Conservation (phyloP, 116 monocot species). For the Zostera marina region DNA sequence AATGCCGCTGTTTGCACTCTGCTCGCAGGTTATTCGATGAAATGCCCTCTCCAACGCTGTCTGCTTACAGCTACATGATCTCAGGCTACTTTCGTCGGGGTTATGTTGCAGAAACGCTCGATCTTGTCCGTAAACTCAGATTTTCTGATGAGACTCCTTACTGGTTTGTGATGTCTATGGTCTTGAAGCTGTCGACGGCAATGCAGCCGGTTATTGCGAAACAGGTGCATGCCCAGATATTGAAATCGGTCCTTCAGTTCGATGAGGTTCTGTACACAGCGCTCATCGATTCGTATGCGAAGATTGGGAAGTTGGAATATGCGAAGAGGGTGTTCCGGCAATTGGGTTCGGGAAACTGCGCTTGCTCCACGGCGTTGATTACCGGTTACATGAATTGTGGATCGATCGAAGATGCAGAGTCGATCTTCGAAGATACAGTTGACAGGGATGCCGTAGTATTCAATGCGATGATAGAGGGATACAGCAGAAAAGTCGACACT, state of each 20-base stretch:
- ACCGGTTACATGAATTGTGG: constrained; percentile 63
- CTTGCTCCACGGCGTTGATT: constrained; percentile 65
- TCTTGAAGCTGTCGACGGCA: constrained; percentile 36
- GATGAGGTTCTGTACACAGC: constrained; percentile 62
- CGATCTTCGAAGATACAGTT: constrained; percentile 27
- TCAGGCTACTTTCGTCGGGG: constrained; percentile 52
- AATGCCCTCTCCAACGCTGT: constrained; percentile 45
- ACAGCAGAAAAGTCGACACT: constrained; percentile 36
- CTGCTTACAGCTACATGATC: constrained; percentile 62
- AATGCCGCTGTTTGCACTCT: constrained; percentile 28
- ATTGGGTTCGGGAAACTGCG: constrained; percentile 31
- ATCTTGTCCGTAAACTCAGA: constrained; percentile 25
- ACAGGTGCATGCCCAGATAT: constrained; percentile 46
- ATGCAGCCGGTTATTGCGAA: constrained; percentile 10
- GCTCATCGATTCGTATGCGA: constrained; percentile 74
- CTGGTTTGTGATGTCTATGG: constrained; percentile 73
- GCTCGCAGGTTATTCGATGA: constrained; percentile 62
- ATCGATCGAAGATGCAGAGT: constrained; percentile 42
- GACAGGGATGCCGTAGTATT: constrained; percentile 58
- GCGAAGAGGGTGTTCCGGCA: constrained; percentile 31
- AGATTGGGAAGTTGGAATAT: constrained; percentile 38
- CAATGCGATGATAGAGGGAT: constrained; percentile 96
- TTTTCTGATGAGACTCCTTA: constrained; percentile 40
- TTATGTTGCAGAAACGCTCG: constrained; percentile 16
- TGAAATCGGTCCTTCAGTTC: constrained; percentile 17